Percentiles rank a stretch among this genome's conserved stretches.
Conservation (phyloP, 768 basidiomycete species). For the Xanthoconium stramineum region DNA sequence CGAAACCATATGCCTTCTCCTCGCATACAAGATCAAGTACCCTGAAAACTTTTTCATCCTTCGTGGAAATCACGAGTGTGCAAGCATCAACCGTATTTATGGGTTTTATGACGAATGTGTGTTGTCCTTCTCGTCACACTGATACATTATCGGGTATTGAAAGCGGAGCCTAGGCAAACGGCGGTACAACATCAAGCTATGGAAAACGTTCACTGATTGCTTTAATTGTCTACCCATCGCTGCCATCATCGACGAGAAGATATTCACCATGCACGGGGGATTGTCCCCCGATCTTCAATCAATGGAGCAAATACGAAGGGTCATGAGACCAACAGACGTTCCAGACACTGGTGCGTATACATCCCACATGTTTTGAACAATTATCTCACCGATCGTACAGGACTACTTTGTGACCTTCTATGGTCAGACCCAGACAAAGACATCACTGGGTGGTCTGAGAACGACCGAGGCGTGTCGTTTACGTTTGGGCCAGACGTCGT, state of each 20-base stretch:
- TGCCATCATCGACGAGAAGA: constrained; percentile 99
- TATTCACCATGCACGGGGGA: constrained; percentile 99
- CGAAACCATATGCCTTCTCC: constrained; percentile 98
- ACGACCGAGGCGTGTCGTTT: constrained; percentile 97
- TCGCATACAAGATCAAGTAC: constrained; percentile 99
- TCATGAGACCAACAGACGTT: constrained; percentile 98
- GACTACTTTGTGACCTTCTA: constrained; percentile 90
- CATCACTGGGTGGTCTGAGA: constrained; percentile 99
- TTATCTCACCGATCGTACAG: constrained; percentile 37
- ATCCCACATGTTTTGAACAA: not conserved
- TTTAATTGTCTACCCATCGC: constrained; percentile 99
- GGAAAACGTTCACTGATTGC: constrained; percentile 99
- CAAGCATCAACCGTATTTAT: constrained; percentile 99
- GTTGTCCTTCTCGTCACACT: constrained; percentile 31
- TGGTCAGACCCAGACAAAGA: constrained; percentile 99
- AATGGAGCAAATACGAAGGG: constrained; percentile 99
- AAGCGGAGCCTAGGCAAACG: constrained; percentile 75
- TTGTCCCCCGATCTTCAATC: constrained; percentile 96
- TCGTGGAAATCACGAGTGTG: constrained; percentile 98
- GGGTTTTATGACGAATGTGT: constrained; percentile 99
- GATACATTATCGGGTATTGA: constrained; percentile 9
- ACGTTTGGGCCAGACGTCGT: constrained; percentile 99
- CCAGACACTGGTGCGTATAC: constrained; percentile 83
- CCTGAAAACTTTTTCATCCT: constrained; percentile 99
- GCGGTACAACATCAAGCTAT: constrained; percentile 99